Evolutionary conservation across 73 alveolate species (phyloP), one percentile per base, ranked within the genome.

Genomic region (Paramecium sonneborni): DNA sequence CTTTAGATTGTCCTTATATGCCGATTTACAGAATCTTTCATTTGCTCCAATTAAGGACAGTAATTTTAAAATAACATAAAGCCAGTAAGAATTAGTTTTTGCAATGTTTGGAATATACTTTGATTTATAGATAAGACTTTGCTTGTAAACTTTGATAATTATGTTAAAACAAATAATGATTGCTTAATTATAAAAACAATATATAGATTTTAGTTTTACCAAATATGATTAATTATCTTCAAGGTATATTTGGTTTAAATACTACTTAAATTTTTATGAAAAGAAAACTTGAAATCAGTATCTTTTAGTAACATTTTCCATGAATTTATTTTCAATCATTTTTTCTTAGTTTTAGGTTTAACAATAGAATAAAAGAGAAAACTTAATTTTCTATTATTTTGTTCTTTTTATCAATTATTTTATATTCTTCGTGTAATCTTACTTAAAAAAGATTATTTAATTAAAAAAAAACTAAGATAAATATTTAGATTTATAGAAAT

Each of bases 141-240:
- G 95, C 94, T 20, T 97, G 99, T 88, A 96, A 97, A 39, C 99
- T 99, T n/a, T 24, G 98, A 95, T 93, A 96, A 96, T 35, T 32
- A 38, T 21, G 32, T 86, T 21, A 62, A 86, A 37, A 6, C 85
- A n/a, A 34, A 55, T 8, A 34, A 12, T 38, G 68, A 86, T 2
- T 86, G 23, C n/a, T 55, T 62, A 62, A 85, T 15, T 35, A 24
- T 74, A 32, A 74, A 35, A 69, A 5, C 0, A 26, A 6, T 18
- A 10, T 74, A 12, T 9, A 35, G 12, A 32, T 1, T 46, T 52
- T 52, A 52, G 34, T 74, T 35, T 52, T 52, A n/a, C 68, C 26
- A 18, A 52, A 52, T 52, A 52, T 52, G 68, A 52, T 52, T 52
- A 52, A 52, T 52, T 52, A 52, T 52, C 68, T 3, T n/a, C 3